phyloP scores from a whole-genome alignment of 139 green algal species.

The Chlorokybus atmophyticus region DNA sequence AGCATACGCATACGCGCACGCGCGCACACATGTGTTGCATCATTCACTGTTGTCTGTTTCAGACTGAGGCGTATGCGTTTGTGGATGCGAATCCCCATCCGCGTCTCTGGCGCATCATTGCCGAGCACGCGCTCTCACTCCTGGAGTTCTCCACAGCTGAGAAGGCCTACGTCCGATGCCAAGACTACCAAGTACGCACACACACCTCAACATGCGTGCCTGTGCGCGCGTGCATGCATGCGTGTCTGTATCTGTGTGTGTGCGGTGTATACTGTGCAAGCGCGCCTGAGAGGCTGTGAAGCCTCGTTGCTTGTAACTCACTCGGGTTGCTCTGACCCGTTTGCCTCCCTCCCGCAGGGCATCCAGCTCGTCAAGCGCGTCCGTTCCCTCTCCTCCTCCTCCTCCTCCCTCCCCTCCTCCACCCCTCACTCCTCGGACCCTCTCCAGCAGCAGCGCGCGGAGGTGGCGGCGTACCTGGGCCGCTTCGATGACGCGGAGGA shows the following conservation, averaged over 20 bases:
- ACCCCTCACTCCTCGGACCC: slow-evolving; percentile 32
- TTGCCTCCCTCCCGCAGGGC: too few species aligned
- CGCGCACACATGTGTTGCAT: too few species aligned
- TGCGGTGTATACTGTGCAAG: too few species aligned
- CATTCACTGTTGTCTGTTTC: too few species aligned
- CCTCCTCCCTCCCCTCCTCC: too few species aligned
- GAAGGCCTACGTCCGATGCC: slow-evolving; percentile 51
- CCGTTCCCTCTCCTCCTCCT: slow-evolving; percentile 1
- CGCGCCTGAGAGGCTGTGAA: too few species aligned
- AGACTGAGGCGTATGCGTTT: slow-evolving; percentile 50
- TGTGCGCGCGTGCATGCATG: too few species aligned
- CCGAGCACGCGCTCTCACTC: slow-evolving; percentile 52
- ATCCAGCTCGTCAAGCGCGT: slow-evolving; percentile 56
- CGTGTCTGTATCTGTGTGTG: too few species aligned
- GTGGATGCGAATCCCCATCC: slow-evolving; percentile 49
- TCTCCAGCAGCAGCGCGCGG: slow-evolving; percentile 51
- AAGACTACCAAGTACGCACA: slow-evolving; percentile 25
- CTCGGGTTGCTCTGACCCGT: too few species aligned
- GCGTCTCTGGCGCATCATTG: slow-evolving; percentile 60
- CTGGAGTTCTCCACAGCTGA: slow-evolving; percentile 58
- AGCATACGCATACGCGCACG: too few species aligned
- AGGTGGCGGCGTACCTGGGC: slow-evolving; percentile 47
- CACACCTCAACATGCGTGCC: too few species aligned
- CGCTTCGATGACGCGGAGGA: slow-evolving; percentile 64
- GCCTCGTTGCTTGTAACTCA: too few species aligned